Conservation (phyloP, 192 early-diverging fungal genomes). For the Coemansia sp. region DNA sequence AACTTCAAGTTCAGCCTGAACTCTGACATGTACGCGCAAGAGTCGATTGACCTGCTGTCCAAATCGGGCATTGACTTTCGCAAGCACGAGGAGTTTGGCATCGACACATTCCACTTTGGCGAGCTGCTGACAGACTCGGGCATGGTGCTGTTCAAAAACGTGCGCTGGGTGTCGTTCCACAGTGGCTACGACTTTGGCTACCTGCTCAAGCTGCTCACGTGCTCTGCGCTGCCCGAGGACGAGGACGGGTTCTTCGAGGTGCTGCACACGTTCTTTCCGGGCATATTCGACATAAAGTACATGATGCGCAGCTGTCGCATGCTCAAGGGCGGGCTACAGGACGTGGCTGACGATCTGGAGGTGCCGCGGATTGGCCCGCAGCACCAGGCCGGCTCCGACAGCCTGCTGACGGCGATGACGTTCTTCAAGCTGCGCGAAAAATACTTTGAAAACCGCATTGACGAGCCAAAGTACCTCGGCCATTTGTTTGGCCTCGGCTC, state of each 20-base stretch:
- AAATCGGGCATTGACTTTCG: constrained; percentile 99
- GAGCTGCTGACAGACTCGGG: constrained; percentile 97
- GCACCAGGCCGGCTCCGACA: constrained; percentile 98
- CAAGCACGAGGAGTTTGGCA: constrained; percentile 92
- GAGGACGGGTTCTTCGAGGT: constrained; percentile 94
- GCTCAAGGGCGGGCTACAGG: constrained; percentile 95
- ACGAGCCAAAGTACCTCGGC: constrained; percentile 85
- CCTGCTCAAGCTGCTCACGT: constrained; percentile 91
- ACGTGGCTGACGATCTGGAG: constrained; percentile 94
- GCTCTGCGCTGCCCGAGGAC: constrained; percentile 83
- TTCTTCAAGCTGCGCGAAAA: constrained; percentile 98
- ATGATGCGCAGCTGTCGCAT: constrained; percentile 96
- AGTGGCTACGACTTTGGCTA: constrained; percentile 99
- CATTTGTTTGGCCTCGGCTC: constrained; percentile 46
- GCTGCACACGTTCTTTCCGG: constrained; percentile 92
- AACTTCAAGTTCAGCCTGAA: constrained; percentile 97
- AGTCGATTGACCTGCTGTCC: constrained; percentile 93
- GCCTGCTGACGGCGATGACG: constrained; percentile 90
- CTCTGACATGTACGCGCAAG: constrained; percentile 98
- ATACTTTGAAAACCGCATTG: constrained; percentile 94
- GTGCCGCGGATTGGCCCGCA: constrained; percentile 91
- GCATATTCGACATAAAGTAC: constrained; percentile 99
- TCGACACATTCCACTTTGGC: constrained; percentile 93
- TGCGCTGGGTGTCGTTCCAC: constrained; percentile 98
- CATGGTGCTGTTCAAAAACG: constrained; percentile 86